Base-by-base conservation (phyloP, 306 rosid species). In the Gastrolobium bilobum region DNA sequence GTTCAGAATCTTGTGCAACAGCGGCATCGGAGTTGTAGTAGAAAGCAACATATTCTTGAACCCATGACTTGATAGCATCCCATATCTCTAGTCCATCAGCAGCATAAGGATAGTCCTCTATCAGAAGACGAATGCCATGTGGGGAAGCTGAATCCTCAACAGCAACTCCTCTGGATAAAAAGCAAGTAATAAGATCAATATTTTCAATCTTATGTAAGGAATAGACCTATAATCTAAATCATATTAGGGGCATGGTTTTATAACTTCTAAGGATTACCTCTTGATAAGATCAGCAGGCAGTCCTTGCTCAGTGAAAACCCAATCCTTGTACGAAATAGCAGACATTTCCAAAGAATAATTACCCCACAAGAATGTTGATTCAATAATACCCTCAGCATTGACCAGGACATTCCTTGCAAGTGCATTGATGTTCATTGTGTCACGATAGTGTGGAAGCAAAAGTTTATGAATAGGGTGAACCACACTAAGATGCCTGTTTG, bases 131-230 rank as follows among this genome's bases (percentile, higher is more conserved):
- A 68, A 88, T 62, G 48, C 91, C 91, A 0, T 82, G 73, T 1
- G 85, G 87, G 26, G 83, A 53, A 50, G 47, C 61, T 40, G 73
- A 43, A 73, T 88, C 91, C 74, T 86, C 70, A 20, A 86, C 73
- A 33, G 88, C 91, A 66, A 88, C 62, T 72, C 89, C 91, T 76
- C 91, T 88, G 75, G 47, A 77, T 64, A 53, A 33, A 75, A n/a
- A 37, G 20, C 75, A 52, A 77, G 44, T 7, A 60, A 66, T 57
- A 43, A 64, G 7, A 26, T 14, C 34, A 69, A 10, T 2, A 48
- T 48, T 48, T 11, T 48, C n/a, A 48, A 39, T 57, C 63, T 15
- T 53, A 1, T 0, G 9, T 29, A 76, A 53, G 39, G 78, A 73
- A 31, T 48, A 46, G 10, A 38, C 33, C 8, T n/a, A 10, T 2